Evolutionary conservation across 1,139 yeast genomes (phyloP).

Genomic region (Candida sojae): DNA sequence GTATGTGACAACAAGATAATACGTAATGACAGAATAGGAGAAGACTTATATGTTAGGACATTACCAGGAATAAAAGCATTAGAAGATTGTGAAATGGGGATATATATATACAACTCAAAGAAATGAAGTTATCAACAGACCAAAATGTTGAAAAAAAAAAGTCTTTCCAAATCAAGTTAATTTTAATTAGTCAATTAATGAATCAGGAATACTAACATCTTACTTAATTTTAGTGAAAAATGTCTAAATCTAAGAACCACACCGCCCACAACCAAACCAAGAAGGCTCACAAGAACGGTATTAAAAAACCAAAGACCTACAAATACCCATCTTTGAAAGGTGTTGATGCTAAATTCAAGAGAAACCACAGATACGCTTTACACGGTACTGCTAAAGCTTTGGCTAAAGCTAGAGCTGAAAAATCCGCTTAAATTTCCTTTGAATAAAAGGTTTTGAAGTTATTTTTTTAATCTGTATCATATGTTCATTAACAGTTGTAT

Average conservation of each 20-base stretch:
- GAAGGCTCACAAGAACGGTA: conserved; percentile 99
- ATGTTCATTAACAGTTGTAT: conserved; percentile 12
- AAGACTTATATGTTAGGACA: not conserved
- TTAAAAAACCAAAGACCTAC: conserved; percentile 98
- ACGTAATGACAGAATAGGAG: not conserved
- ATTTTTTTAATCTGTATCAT: conserved; percentile 9
- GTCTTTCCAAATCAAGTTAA: not conserved
- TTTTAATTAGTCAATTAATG: not conserved
- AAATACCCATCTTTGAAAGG: conserved; percentile 98
- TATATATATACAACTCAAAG: not conserved
- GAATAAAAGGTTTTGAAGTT: not conserved
- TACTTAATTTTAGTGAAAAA: conserved; percentile 33
- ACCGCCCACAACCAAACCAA: conserved; percentile 99
- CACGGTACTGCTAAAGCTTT: conserved; percentile 96
- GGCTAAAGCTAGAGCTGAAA: conserved; percentile 70
- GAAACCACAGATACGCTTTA: conserved; percentile 99
- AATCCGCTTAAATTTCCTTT: conserved; percentile 25
- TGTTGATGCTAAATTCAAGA: conserved; percentile 98
- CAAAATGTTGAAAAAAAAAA: not conserved
- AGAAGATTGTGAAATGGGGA: not conserved
- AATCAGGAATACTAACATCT: conserved; percentile 27
- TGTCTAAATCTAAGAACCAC: conserved; percentile 99
- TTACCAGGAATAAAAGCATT: not conserved
- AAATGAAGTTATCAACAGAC: too few species aligned
- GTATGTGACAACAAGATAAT: conserved; percentile 4